These are phyloP conservation scores for Sanghuangporus baumii DNA, from an alignment of 1,284 basidiomycete species.

Conservation along the genomic window DNA sequence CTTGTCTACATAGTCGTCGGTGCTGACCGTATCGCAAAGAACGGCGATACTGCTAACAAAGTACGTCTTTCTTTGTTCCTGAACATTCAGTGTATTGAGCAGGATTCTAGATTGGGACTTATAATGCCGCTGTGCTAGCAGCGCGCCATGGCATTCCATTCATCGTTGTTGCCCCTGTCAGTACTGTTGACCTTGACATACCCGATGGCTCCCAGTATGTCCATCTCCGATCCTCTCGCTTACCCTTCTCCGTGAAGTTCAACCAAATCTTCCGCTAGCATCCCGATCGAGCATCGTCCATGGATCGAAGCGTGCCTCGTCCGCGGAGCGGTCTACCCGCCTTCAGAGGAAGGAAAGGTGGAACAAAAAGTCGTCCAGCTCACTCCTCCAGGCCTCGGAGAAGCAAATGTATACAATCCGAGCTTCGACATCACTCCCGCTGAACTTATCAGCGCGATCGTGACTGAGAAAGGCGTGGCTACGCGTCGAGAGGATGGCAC, in stretches of 20 bases:
- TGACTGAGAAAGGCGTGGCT: slow-evolving; percentile 86
- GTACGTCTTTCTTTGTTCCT: slow-evolving; percentile 30
- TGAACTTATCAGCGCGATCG: slow-evolving; percentile 76
- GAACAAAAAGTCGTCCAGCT: slow-evolving; percentile 69
- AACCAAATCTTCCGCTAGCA: slow-evolving; percentile 40
- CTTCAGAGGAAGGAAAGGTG: slow-evolving; percentile 34
- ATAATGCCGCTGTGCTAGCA: slow-evolving; percentile 85
- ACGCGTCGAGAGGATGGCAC: slow-evolving; percentile 42
- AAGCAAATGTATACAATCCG: slow-evolving; percentile 76
- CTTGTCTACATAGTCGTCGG: slow-evolving; percentile 53
- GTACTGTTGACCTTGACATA: slow-evolving; percentile 82
- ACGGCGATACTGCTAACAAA: slow-evolving; percentile 95
- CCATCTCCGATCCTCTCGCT: neutral
- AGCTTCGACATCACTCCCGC: slow-evolving; percentile 93
- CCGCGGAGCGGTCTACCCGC: slow-evolving; percentile 66
- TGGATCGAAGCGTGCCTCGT: slow-evolving; percentile 82
- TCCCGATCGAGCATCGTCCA: slow-evolving; percentile 89
- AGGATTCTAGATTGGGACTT: slow-evolving; percentile 70
- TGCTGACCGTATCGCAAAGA: slow-evolving; percentile 80
- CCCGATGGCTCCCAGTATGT: slow-evolving; percentile 64
- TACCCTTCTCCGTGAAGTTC: neutral
- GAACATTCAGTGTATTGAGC: neutral
- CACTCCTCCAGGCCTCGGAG: slow-evolving; percentile 54
- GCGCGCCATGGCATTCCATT: slow-evolving; percentile 83
- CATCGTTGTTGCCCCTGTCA: slow-evolving; percentile 85